Conservation (phyloP, 768 basidiomycete species). For the Suillus cothurnatus region DNA sequence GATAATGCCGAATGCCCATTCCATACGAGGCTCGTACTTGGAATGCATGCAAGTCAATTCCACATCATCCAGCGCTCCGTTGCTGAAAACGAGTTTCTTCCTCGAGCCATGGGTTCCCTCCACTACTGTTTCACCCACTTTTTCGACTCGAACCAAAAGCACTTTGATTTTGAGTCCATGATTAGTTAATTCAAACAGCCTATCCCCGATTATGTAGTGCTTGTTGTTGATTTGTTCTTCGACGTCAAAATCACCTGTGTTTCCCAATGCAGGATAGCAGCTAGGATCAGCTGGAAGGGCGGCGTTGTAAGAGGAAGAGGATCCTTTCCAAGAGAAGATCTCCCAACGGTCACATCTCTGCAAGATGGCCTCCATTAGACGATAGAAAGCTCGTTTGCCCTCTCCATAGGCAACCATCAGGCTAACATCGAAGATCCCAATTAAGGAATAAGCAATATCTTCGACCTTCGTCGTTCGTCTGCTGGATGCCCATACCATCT, state of each 20-base stretch:
- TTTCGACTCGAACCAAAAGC: conserved; percentile 4
- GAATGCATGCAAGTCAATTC: neutral
- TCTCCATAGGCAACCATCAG: conserved; percentile 32
- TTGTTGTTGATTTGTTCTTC: neutral
- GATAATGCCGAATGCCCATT: conserved; percentile 6
- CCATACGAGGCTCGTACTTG: neutral
- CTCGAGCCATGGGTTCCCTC: conserved; percentile 4
- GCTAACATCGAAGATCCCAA: conserved; percentile 29
- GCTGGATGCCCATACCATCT: conserved; percentile 33
- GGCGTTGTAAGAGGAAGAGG: conserved; percentile 20
- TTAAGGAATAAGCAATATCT: conserved; percentile 31
- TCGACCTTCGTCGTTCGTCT: conserved; percentile 32
- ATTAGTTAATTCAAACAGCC: conserved; percentile 5
- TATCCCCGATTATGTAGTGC: neutral
- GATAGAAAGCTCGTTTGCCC: conserved; percentile 31
- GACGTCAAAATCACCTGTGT: neutral
- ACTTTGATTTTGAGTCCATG: conserved; percentile 4
- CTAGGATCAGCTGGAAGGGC: conserved; percentile 21
- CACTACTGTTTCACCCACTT: neutral
- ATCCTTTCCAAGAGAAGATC: conserved; percentile 27
- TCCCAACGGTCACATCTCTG: conserved; percentile 21
- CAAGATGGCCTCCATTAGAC: conserved; percentile 25
- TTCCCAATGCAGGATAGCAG: conserved; percentile 18
- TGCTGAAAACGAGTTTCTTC: neutral
- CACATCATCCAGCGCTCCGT: neutral